These are phyloP conservation scores for Biancaea sappan DNA, from an alignment of 306 rosid genomes.

Conservation along the genomic window DNA sequence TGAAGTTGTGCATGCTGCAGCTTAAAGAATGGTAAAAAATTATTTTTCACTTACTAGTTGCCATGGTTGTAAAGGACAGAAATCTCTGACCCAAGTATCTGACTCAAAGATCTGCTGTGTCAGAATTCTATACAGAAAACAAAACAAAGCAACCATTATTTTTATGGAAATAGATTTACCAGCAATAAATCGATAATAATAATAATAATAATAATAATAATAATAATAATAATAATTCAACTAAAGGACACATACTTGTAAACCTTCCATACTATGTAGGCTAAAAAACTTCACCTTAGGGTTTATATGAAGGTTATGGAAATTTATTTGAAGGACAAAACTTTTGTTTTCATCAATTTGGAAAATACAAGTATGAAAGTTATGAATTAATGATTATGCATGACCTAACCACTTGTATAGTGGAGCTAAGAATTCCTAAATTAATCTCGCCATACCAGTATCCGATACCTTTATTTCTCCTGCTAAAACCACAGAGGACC, in stretches of 20 bases:
- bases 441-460: background rate
- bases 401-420: background rate
- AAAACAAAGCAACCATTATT: background rate
- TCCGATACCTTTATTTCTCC: background rate
- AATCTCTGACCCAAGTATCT: slow-evolving; percentile 16
- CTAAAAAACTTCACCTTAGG: background rate
- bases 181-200: background rate
- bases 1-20: background rate
- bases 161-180: background rate
- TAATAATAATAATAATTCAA: background rate
- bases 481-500: background rate
- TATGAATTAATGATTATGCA: background rate
- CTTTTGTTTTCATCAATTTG: background rate
- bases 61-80: slow-evolving; percentile 33
- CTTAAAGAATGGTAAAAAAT: background rate
- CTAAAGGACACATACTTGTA: background rate
- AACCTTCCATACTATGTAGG: background rate
- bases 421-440: background rate
- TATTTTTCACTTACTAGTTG: slow-evolving; percentile 37
- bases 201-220: background rate
- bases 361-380: background rate
- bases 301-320: background rate
- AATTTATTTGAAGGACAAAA: background rate
- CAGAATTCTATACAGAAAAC: background rate
- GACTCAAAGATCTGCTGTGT: slow-evolving; percentile 29